phyloP scores from a whole-genome alignment of 306 rosid genomes.

The Inga leiocalycina region DNA sequence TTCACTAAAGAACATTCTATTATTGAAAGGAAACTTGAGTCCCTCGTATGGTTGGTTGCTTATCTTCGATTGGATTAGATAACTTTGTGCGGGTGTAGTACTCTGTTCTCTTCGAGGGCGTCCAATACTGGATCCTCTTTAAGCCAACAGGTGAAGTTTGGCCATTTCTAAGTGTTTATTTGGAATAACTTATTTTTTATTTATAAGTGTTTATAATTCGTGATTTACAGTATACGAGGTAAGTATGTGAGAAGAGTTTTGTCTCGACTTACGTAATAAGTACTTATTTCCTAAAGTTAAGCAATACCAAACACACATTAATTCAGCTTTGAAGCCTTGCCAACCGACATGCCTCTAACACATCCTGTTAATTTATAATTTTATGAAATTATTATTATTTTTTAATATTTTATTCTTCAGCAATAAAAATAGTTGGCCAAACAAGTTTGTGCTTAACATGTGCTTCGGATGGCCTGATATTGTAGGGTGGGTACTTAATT shows the following conservation, averaged over 20 bases:
- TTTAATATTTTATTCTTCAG: too few species aligned
- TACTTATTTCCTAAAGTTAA: too few species aligned
- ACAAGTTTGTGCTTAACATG: neutral
- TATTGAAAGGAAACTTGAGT: neutral
- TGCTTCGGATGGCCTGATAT: neutral
- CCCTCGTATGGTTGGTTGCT: neutral
- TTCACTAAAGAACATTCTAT: conserved; percentile 1
- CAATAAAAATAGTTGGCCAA: neutral
- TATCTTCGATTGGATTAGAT: neutral
- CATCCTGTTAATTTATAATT: too few species aligned
- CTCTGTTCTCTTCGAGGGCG: neutral
- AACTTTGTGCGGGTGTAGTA: neutral
- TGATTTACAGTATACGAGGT: too few species aligned
- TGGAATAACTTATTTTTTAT: too few species aligned
- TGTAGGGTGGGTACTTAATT: neutral
- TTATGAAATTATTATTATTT: neutral
- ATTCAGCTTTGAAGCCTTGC: neutral
- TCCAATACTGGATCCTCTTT: neutral
- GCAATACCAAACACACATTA: too few species aligned
- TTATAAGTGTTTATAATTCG: too few species aligned
- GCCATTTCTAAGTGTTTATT: too few species aligned
- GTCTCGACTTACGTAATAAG: too few species aligned
- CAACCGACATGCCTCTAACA: too few species aligned
- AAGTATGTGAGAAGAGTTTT: too few species aligned
- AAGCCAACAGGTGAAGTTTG: neutral